Conservation (phyloP, 768 basidiomycete genomes). For the Russula griseocarnosa region DNA sequence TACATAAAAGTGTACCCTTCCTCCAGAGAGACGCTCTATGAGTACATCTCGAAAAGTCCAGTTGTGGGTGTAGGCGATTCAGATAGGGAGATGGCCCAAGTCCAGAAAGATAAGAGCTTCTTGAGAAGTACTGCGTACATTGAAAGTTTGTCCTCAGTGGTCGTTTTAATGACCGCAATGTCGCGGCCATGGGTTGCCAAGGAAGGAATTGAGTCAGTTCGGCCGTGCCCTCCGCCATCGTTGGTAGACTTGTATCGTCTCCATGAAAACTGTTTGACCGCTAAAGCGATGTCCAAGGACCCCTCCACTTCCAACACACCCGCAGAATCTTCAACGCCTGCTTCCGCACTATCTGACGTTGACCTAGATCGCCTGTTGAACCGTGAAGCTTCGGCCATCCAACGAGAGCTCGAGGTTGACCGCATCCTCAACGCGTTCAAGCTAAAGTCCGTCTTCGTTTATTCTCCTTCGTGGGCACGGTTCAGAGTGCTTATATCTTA, state of each 20-base stretch:
- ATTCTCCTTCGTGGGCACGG: not conserved
- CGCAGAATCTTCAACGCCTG: slow-evolving; percentile 15
- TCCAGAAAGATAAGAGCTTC: not conserved
- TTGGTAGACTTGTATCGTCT: no score
- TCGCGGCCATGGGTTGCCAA: slow-evolving; percentile 2
- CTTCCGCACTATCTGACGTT: slow-evolving; percentile 37
- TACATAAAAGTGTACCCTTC: not conserved
- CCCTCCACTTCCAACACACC: slow-evolving; percentile 13
- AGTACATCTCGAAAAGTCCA: not conserved
- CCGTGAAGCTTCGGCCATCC: slow-evolving; percentile 79
- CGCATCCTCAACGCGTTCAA: slow-evolving; percentile 94
- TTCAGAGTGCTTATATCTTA: not conserved
- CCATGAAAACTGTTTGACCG: not conserved
- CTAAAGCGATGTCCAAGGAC: slow-evolving; percentile 4
- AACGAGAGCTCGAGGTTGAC: slow-evolving; percentile 84
- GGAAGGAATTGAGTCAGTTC: not conserved
- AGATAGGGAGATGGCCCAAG: not conserved
- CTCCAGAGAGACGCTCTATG: not conserved
- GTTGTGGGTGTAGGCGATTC: not conserved
- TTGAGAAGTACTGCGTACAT: not conserved
- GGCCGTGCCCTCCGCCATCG: not conserved
- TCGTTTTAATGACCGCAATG: not conserved
- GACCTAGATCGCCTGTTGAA: slow-evolving; percentile 80
- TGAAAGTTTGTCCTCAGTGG: not conserved
- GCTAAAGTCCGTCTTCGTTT: slow-evolving; percentile 64